Evolutionary conservation across 306 rosid genomes (phyloP).

Genomic region (Ormosia emarginata): DNA sequence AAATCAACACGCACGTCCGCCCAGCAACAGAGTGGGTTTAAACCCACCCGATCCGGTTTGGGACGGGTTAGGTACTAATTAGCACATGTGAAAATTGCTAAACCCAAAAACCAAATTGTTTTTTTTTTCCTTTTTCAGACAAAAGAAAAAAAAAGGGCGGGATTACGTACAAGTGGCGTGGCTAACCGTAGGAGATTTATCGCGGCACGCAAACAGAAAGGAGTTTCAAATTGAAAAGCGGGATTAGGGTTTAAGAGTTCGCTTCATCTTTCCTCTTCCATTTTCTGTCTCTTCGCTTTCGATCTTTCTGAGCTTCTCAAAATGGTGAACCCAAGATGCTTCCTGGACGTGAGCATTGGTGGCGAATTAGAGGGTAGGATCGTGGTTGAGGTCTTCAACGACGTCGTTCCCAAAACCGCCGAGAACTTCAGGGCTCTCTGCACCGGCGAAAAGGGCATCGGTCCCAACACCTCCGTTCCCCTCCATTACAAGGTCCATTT

Average conservation of each 20-base stretch:
- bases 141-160: neutral
- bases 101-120: too few relatives aligned
- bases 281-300: neutral
- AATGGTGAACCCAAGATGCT: conserved; percentile 62
- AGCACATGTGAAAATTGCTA: too few relatives aligned
- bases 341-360: conserved; percentile 54
- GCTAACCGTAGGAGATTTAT: neutral
- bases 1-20: too few relatives aligned
- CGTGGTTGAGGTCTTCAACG: conserved; percentile 57
- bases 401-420: conserved; percentile 75
- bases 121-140: neutral
- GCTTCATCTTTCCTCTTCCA: neutral
- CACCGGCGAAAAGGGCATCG: conserved; percentile 68
- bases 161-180: neutral
- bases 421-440: conserved; percentile 78
- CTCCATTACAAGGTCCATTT: conserved; percentile 67
- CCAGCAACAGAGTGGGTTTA: too few relatives aligned
- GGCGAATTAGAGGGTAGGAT: conserved; percentile 72
- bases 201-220: conserved; percentile 3
- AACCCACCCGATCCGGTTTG: too few relatives aligned
- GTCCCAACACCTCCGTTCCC: conserved; percentile 42
- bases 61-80: too few relatives aligned
- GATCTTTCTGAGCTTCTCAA: neutral
- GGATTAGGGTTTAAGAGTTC: conserved; percentile 31
- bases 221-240: conserved; percentile 18